Base-by-base conservation (phyloP, 2,329 filamentous ascomycete genomes). In the Coleophoma eucalyptorum region DNA sequence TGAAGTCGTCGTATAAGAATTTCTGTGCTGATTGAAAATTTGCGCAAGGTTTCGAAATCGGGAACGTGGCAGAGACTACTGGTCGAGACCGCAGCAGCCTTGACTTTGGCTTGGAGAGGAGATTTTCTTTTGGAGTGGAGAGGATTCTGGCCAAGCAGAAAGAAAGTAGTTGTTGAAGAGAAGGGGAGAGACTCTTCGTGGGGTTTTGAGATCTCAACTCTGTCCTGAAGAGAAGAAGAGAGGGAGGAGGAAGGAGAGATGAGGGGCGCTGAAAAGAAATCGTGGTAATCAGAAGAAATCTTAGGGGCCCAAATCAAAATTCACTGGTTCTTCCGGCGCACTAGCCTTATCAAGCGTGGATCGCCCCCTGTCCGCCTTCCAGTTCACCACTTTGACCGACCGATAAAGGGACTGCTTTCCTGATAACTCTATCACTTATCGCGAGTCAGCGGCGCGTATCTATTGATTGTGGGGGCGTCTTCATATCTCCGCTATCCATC, bases 221-320 rank as follows among this genome's bases (percentile, higher is more conserved):
- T 64, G 64, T 63, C 57, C 50, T 64, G 66, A 63, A 64, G 63
- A 63, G 54, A 58, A 61, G 58, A 61, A 50, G 41, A 41, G 47
- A 46, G 35, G 44, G 48, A 53, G 51, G 44, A 49, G 43, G 44
- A 42, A 50, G 44, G 46, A 43, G 35, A 37, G 40, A 45, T 50
- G 49, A 50, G 48, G 50, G 35, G 45, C 41, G 40, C 40, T 26
- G 45, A 42, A 46, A 48, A 49, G 26, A 26, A 46, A 51, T 16
- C 21, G 45, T 42, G 43, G 47, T 21, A 35, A 32, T 47, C 43
- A 43, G 16, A 35, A 38, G 46, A 54, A 43, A 44, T 20, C 20
- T 41, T 51, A 48, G 49, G 26, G 33, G 44, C 31, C 26, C 34
- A 21, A 41, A 54, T 48, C 45, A 34, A 49, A 48, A 51, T 50